Percentiles rank a stretch among this genome's conserved stretches.
These are phyloP conservation scores for Calcarisporium arbuscula DNA, from an alignment of 2,329 filamentous ascomycete species.

Conservation along the genomic window DNA sequence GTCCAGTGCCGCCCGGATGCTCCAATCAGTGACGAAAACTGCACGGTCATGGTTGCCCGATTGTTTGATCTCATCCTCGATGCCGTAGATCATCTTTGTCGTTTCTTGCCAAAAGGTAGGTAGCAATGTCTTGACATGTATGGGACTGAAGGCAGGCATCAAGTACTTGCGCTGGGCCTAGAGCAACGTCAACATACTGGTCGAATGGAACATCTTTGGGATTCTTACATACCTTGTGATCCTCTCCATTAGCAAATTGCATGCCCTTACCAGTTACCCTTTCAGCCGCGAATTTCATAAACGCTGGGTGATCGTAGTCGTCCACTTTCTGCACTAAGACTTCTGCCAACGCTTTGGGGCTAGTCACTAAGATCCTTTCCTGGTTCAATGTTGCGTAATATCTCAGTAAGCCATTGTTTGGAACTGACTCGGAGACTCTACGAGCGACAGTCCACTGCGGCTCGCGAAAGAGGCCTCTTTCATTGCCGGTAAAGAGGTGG, in stretches of 20 bases:
- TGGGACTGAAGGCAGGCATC: slow-evolving; percentile 24
- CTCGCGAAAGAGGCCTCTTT: too few relatives aligned
- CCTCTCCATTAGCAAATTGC: slow-evolving; percentile 23
- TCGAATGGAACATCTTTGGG: too few relatives aligned
- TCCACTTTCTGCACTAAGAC: slow-evolving; percentile 60
- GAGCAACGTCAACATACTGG: too few relatives aligned
- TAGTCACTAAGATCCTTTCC: slow-evolving; percentile 52
- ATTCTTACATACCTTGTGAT: slow-evolving; percentile 20
- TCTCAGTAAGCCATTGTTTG: slow-evolving; percentile 57
- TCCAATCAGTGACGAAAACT: slow-evolving; percentile 10
- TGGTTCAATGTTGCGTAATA: slow-evolving; percentile 54
- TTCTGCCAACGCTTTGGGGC: slow-evolving; percentile 56
- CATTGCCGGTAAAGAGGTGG: too few relatives aligned
- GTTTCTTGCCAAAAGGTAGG: slow-evolving; percentile 26
- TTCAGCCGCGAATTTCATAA: slow-evolving; percentile 63
- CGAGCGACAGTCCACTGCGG: too few relatives aligned
- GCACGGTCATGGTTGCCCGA: neutral
- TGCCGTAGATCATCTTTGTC: slow-evolving; percentile 15
- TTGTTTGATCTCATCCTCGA: slow-evolving; percentile 3
- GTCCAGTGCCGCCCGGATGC: slow-evolving; percentile 24
- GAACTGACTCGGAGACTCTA: too few relatives aligned
- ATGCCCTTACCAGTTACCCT: slow-evolving; percentile 65
- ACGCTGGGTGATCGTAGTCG: slow-evolving; percentile 56
- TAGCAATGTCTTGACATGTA: slow-evolving; percentile 25
- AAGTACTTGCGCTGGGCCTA: slow-evolving; percentile 22